Evolutionary conservation across 169 alveolate species (phyloP), one percentile per base, ranked within the genome.

Genomic region (Sarcocystis neurona): DNA sequence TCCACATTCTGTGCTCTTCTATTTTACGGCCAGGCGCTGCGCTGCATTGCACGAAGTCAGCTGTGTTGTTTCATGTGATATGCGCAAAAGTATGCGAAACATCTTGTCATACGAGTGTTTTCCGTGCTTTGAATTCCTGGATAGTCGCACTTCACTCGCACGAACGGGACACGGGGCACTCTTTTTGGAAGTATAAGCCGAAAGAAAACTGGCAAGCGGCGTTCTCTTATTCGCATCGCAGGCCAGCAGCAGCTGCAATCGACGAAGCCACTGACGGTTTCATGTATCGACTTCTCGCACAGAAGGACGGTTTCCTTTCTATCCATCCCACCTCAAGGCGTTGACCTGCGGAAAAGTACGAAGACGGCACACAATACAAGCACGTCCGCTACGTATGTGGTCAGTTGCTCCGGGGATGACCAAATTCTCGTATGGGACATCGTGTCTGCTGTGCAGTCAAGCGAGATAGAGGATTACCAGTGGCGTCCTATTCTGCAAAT

Each of bases 201-300:
- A n/a, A n/a, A n/a, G n/a, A n/a, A n/a, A n/a, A n/a, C n/a, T n/a
- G n/a, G n/a, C n/a, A n/a, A n/a, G n/a, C n/a, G n/a, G n/a, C n/a
- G n/a, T n/a, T n/a, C n/a, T n/a, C n/a, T n/a, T n/a, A n/a, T n/a
- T n/a, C n/a, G n/a, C n/a, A n/a, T n/a, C n/a, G 82, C 79, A n/a
- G 48, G 20, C 5, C 78, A 70, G 48, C 60, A 43, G 90, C 90
- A 85, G 84, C 43, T 15, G 48, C 77, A 8, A 32, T 60, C 74
- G 50, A 70, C 72, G 23, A 80, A 86, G 72, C 86, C 91, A 23
- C 34, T 41, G 56, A 47, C 75, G 48, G 48, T 44, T 34, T 86
- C 91, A 18, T 80, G 87, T 0, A 86, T 86, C 34, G 91, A 86
- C 53, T 86, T 74, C 68, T 86, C 91, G 37, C 91, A 86, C 91